Conservation (phyloP, 352 stramenopile species). For the Phytophthora syringae region DNA sequence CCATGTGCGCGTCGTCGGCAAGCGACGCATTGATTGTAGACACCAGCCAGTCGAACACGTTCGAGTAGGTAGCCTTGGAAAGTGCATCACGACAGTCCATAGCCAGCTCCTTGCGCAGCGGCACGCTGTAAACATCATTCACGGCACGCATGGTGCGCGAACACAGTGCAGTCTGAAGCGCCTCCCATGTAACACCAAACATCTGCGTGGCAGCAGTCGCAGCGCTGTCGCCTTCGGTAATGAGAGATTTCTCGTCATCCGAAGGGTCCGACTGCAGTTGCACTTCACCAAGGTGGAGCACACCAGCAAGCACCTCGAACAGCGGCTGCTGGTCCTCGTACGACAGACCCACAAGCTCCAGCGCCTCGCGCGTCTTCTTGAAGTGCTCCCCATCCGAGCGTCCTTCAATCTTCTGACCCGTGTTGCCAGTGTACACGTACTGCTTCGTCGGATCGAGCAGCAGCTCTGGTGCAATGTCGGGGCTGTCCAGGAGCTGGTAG, state of each 20-base stretch:
- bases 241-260: constrained; percentile 84
- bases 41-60: constrained; percentile 98
- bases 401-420: constrained; percentile 72
- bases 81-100: constrained; percentile 94
- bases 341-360: constrained; percentile 85
- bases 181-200: constrained; percentile 90
- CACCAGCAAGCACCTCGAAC: constrained; percentile 92
- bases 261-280: constrained; percentile 70
- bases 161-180: constrained; percentile 93
- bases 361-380: constrained; percentile 71
- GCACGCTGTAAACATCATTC: constrained; percentile 73
- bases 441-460: constrained; percentile 54
- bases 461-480: constrained; percentile 50
- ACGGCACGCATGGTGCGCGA: constrained; percentile 87
- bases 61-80: constrained; percentile 96
- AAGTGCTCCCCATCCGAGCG: constrained; percentile 85
- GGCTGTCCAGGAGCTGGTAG: constrained; percentile 88
- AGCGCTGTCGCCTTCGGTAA: constrained; percentile 51
- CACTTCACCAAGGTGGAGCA: constrained; percentile 96
- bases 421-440: constrained; percentile 77
- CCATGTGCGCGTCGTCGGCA: constrained; percentile 77
- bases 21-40: constrained; percentile 92
- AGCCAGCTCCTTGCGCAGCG: constrained; percentile 87
- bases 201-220: constrained; percentile 75
- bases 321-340: constrained; percentile 89